These are phyloP conservation scores for Wickerhamiella azyma DNA, from an alignment of 805 yeast species.

Conservation along the genomic window DNA sequence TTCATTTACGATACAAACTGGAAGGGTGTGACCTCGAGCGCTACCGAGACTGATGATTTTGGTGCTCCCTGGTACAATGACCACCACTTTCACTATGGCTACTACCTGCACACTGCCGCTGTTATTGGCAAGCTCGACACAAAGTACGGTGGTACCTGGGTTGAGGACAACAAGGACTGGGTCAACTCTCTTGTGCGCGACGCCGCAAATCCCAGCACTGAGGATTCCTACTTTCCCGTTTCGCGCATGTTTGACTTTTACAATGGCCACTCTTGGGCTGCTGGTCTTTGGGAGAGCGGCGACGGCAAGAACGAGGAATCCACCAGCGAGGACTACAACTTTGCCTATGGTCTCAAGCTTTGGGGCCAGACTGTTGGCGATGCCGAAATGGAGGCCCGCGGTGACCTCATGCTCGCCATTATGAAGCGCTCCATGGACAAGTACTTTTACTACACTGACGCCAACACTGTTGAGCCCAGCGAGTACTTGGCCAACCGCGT, in stretches of 20 bases:
- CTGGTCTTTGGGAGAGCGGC: slow-evolving; percentile 47
- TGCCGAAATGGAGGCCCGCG: slow-evolving; percentile 40
- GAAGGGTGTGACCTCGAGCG: slow-evolving; percentile 26
- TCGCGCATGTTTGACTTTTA: slow-evolving; percentile 60
- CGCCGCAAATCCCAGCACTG: slow-evolving; percentile 46
- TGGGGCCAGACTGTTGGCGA: slow-evolving; percentile 57
- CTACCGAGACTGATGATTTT: slow-evolving; percentile 42
- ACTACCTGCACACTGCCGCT: slow-evolving; percentile 71
- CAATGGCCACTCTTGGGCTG: slow-evolving; percentile 70
- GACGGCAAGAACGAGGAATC: slow-evolving; percentile 68
- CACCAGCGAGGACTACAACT: slow-evolving; percentile 59
- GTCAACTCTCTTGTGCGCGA: slow-evolving; percentile 51
- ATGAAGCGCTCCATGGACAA: slow-evolving; percentile 39
- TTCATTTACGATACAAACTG: slow-evolving; percentile 66
- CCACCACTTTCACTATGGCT: slow-evolving; percentile 84
- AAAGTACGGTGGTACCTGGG: slow-evolving; percentile 39
- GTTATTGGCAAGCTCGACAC: slow-evolving; percentile 51
- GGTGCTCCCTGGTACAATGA: slow-evolving; percentile 71
- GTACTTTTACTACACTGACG: slow-evolving; percentile 40
- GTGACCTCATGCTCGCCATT: slow-evolving; percentile 46
- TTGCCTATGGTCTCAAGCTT: slow-evolving; percentile 55
- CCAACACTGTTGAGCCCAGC: slow-evolving; percentile 41
- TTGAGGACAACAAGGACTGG: slow-evolving; percentile 37
- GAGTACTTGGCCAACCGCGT: slow-evolving; percentile 48
- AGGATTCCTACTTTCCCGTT: slow-evolving; percentile 48